Evolutionary conservation across 768 basidiomycete species (phyloP), one percentile per base, ranked within the genome.

Genomic region (Lepiota brunneoincarnata): DNA sequence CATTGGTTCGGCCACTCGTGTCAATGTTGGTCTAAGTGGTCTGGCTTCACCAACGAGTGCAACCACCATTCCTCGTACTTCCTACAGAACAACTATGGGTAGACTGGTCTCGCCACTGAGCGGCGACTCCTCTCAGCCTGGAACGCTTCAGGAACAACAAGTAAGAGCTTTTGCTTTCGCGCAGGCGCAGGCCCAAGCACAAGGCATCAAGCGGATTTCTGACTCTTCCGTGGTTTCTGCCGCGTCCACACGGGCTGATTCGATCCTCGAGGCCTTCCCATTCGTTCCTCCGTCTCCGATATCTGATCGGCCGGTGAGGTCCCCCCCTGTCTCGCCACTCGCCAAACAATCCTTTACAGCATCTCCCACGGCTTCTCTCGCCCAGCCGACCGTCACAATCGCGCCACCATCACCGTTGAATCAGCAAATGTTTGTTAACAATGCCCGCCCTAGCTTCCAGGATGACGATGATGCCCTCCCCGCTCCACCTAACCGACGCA

Each of bases 201-300:
- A 81, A 59, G 81, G 76, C 41, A 62, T 75, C 47, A 76, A 78
- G 58, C 74, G 83, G 50, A 76, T 81, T 57, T 86, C 89, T 4
- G 80, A 78, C 53, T 81, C 83, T 4, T 91, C 88, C 26, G 80
- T 82, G 44, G 68, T 85, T 53, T 87, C 85, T 28, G 81, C 81
- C 11, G 72, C 86, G 12, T 87, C 87, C 9, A 86, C 86, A 2
- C 80, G 81, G 45, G 88, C 89, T 23, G 90, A 93, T 64, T 92
- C 90, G 2, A 90, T 93, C 59, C 76, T 93, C 23, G 91, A 91
- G 68, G 86, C 83, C 12, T 93, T 93, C 76, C 89, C 89, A 34
- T 92, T 93, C 65, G 90, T 93, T 7, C 91, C 91, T 20, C 91
- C 91, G 1, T 91, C 90, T 6, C 91, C 91, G 5, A 91, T 93